A percentile compares a stretch with the other conserved stretches of the same genome.
These are phyloP conservation scores for Tetrapisispora pingtungensis DNA, from an alignment of 805 yeast species.

Conservation along the genomic window DNA sequence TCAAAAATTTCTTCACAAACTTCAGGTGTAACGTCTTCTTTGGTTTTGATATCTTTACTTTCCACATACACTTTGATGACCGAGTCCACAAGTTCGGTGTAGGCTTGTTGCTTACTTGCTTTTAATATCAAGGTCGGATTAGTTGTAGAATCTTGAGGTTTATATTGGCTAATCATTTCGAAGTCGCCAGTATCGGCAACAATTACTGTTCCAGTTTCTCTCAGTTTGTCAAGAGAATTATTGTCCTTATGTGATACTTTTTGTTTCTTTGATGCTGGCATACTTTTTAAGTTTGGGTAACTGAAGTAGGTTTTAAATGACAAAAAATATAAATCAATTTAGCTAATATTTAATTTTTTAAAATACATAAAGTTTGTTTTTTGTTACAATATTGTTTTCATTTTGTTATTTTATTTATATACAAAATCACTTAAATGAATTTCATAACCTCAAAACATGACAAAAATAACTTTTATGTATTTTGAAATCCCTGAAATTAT, in stretches of 20 bases:
- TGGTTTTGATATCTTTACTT: conserved; percentile 4
- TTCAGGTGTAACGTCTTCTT: conserved; percentile 10
- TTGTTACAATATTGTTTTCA: no score
- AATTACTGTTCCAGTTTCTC: conserved; percentile 88
- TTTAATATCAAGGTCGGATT: conserved; percentile 95
- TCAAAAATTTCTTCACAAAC: conserved; percentile 53
- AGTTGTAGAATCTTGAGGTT: conserved; percentile 98
- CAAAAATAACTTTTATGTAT: no score
- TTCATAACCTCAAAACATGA: no score
- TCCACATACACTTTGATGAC: conserved; percentile 73
- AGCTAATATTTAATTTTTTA: no score
- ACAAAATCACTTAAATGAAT: no score
- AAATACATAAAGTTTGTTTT: no score
- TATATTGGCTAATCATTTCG: conserved; percentile 90
- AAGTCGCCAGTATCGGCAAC: conserved; percentile 99
- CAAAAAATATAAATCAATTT: no score
- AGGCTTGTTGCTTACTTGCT: conserved; percentile 80
- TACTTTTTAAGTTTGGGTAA: background rate
- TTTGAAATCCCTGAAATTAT: no score
- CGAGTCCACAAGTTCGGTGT: conserved; percentile 75
- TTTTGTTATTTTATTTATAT: no score
- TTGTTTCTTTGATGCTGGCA: conserved; percentile 16
- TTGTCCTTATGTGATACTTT: conserved; percentile 23
- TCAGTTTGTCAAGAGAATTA: conserved; percentile 80
- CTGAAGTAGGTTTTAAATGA: no score